Evolutionary conservation across 1,284 basidiomycete genomes (phyloP), one percentile per base, ranked within the genome.

Genomic region (Apiotrichum brassicae): DNA sequence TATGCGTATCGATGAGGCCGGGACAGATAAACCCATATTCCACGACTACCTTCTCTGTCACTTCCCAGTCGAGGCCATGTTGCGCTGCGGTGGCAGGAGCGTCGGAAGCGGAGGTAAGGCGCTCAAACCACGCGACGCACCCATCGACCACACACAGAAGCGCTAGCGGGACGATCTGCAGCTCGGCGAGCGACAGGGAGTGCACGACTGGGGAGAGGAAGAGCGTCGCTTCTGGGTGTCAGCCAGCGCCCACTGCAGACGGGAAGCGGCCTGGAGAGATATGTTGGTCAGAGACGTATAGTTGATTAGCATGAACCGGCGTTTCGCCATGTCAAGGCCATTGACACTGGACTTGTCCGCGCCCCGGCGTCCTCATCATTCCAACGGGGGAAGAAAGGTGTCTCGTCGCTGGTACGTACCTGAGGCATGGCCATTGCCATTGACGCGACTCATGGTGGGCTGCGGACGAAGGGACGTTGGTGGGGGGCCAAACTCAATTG

Each of bases 1-100:
- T 88, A 70, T 94, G 90, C 23, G 90, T 93, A 74, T 94, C 90
- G 48, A 94, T 77, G 65, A 93, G 83, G 14, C 91, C 91, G 4
- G 92, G 91, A 62, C 88, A 81, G 46, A 95, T 66, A 68, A 93
- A 92, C 61, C 90, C 82, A 11, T 86, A 87, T 2, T 76, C 65
- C 39, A 76, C 76, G 19, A 92, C 73, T 44, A 68, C 65, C 1
- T 82, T 65, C 56, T 45, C 62, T 3, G 54, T 46, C 19, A 52
- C 45, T 6, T 7, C 43, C 20, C 23, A 44, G 6, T 41, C 42
- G 30, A 61, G 26, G 7, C 64, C 65, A 36, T 64, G 51, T 14
- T 20, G n/a, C 18, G 39, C 45, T 3, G 43, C 43, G 9, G 48
- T 43, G 8, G 76, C 66, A 6, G 73, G 63, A 32, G 63, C 59